Evolutionary conservation across 129 eudicot genomes (phyloP).

Genomic region (Flaveria linearis): DNA sequence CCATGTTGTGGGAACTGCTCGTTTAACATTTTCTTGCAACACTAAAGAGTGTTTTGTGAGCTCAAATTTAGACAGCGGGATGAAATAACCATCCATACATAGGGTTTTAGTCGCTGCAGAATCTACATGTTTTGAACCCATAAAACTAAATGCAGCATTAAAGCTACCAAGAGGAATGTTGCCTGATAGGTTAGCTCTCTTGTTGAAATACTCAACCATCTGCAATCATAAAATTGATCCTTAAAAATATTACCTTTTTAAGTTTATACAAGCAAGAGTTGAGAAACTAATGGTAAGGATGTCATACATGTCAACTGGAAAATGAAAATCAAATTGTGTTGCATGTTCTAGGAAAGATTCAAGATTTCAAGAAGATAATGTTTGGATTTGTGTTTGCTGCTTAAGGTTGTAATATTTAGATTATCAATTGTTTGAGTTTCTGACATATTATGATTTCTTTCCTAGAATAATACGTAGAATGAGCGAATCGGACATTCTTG

Average conservation of each 20-base stretch:
- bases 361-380: too few relatives aligned
- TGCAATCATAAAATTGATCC: constrained; percentile 36
- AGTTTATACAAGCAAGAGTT: too few relatives aligned
- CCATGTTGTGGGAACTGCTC: constrained; percentile 81
- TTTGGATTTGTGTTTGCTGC: too few relatives aligned
- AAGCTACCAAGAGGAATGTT: constrained; percentile 82
- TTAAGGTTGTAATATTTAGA: too few relatives aligned
- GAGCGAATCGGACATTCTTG: not conserved
- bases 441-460: not conserved
- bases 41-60: constrained; percentile 50
- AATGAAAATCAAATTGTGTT: too few relatives aligned
- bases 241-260: not conserved
- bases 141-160: constrained; percentile 78
- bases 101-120: constrained; percentile 73
- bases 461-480: not conserved
- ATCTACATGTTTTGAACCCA: constrained; percentile 74
- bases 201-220: constrained; percentile 89
- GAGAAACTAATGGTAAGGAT: too few relatives aligned
- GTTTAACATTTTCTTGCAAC: constrained; percentile 63
- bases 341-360: too few relatives aligned
- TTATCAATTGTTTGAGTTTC: not conserved
- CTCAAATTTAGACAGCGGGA: constrained; percentile 73
- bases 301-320: too few relatives aligned
- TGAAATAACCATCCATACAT: constrained; percentile 74
- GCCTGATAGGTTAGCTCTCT: constrained; percentile 65